Evolutionary conservation across 441 rosid species (phyloP), one percentile per base, ranked within the genome.

Genomic region (Bruguiera hainesii): DNA sequence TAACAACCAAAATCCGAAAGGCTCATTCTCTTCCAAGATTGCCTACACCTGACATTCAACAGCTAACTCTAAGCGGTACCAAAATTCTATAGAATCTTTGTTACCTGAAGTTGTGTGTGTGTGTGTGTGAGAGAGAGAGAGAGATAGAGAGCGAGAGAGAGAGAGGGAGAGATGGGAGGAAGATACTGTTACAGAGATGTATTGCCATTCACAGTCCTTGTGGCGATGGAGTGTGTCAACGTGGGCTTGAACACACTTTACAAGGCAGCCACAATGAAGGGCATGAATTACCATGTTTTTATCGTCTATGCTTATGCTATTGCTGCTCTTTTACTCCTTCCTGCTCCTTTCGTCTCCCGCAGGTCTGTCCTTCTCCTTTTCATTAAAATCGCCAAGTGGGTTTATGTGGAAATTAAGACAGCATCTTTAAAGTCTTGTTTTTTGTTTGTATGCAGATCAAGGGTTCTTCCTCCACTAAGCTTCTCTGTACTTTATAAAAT

Each of bases 221-320:
- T 73, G 26, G 63, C 55, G 18, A 70, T 67, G 29, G 79, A 75
- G 61, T 65, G 59, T 67, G 51, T 71, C 8, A 74, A 70, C 61
- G 87, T 83, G 26, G 85, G 82, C 19, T 52, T 77, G 65, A 71
- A 67, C 58, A 77, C 76, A 5, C 64, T 84, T 7, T 78, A 79
- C 75, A 82, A 84, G 76, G 80, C 74, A 33, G 85, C 85, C 59
- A 72, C 81, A 72, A 29, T 74, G 28, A 71, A 76, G 60, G 86
- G 86, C 2, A 39, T 80, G 78, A 80, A 79, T 64, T 73, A 78
- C 37, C 75, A 73, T 25, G 75, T 79, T 20, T 75, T 75, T 28
- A 59, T 73, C n/a, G 71, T 76, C 53, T 84, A 84, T 56, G 59
- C 76, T 6, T 75, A 75, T 28, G 71, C 78, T 5, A 39, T 82